Base-by-base conservation (phyloP, 306 rosid species). In the Mimosa bimucronata region DNA sequence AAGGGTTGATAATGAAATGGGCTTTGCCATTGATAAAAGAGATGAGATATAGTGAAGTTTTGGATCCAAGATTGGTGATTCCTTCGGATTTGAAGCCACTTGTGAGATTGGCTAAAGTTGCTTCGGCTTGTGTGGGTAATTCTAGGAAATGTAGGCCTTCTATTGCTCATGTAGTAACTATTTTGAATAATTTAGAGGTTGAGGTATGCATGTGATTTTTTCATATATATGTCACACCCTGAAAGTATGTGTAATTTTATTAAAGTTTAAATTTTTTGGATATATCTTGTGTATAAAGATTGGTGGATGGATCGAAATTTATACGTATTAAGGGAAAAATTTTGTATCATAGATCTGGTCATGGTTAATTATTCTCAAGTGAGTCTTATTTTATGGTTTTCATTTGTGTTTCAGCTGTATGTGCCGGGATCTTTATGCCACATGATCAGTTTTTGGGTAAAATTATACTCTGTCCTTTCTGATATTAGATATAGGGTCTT, bases 81-180 rank as follows among this genome's bases (percentile, higher is more conserved):
- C 94, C 94, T 72, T 70, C 73, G 8, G 88, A 92, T 14, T 31
- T 85, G 25, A 81, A 55, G 15, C 87, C 88, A 42, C 62, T 92
- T 57, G 80, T 85, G 71, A 85, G 98, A 75, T 73, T 95, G 77
- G 97, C 97, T 23, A 92, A 95, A 84, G 97, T 91, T 71, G 97
- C 98, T 76, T 87, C 82, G 14, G 89, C 98, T 80, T 91, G 98
- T 76, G 92, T 92, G 74, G 90, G 89, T 21, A 95, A 95, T 75
- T 81, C 92, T 48, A 76, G 98, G 65, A 89, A 88, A 83, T 88
- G 92, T 58, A 85, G 98, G 84, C 98, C 98, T 81, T 79, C 85
- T 0, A 84, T 90, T 40, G 76, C 79, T 77, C 98, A 95, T 68
- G 96, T 92, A 11, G 97, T 84, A 0, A 81, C 89, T 41, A 95